Evolutionary conservation across 2,329 filamentous ascomycete species (phyloP), one percentile per base, ranked within the genome.

Genomic region (Cladosporium sp.): DNA sequence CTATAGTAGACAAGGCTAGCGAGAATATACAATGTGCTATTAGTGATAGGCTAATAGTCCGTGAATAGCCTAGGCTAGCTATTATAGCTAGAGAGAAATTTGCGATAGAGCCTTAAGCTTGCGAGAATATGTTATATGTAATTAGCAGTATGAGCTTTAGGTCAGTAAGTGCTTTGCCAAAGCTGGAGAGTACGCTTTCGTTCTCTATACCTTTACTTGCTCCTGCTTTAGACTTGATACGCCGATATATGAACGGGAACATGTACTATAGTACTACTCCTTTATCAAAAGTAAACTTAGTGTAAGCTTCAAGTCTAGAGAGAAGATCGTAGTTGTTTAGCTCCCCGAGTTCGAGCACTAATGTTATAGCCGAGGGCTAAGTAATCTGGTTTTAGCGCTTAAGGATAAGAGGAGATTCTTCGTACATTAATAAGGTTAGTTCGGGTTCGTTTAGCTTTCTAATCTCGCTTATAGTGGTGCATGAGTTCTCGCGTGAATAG

Each of bases 11-110:
- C 67, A 21, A 68, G 65, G 50, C 75, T 75, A 8, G 74, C 72
- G 58, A 77, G 71, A 37, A 71, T 71, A 60, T 80, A 79, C 0
- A 79, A 79, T 1, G 79, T 0, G 79, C 79, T 62, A 80, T 78
- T 2, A 81, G 72, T 12, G 81, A 76, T 55, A 79, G 79, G 1
- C 79, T 81, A 31, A 80, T 82, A 2, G 91, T 80, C 10, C 89
- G 86, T 26, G 84, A 81, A 78, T 85, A 96, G 78, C 96, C 88
- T 18, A 96, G 71, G 0, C 88, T 84, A 70, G 90, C 86, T 1
- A 92, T 79, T 60, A 73, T 72, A 23, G 74, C 75, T n/a, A 73
- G 74, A 44, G 76, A 69, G 64, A 76, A 77, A 26, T 76, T 72
- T 40, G 75, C 75, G 69, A 75, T 75, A 14, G 67, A 71, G 29